Evolutionary conservation across 768 basidiomycete species (phyloP), one percentile per base, ranked within the genome.

Genomic region (Mycena chlorophos): DNA sequence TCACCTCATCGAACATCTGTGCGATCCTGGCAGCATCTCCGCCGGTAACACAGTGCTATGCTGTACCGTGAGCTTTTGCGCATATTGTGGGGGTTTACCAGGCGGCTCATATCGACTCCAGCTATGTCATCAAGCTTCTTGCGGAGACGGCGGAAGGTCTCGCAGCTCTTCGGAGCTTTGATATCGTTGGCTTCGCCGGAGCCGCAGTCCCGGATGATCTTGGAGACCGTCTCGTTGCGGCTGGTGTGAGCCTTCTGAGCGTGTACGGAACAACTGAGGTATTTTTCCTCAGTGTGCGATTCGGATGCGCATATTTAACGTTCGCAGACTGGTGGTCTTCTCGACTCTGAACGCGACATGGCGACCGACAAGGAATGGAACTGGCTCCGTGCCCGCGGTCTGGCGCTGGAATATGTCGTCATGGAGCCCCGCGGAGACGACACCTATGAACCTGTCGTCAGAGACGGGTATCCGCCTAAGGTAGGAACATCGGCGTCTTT

Each of bases 281-380:
- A 26, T 26, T 47, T 16, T 26, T 30, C n/a, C 23, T 47, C 1
- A 22, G 23, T 22, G 0, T 34, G 14, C 22, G 59, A 27, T 29
- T 6, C 14, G 19, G 25, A 22, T 2, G 28, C 23, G 30, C 5
- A 27, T 20, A 34, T 17, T 43, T 53, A 13, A 45, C 22, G 17
- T 50, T 30, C 19, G 20, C 56, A 77, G 63, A 73, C 73, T 46
- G 77, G 74, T 39, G 66, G 67, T 8, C 65, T 82, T 17, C 71
- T 80, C 66, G 79, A 75, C 48, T 82, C 80, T 13, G 70, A 73
- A 48, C 76, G 81, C 29, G 72, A 80, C 54, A 80, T 77, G 52
- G 66, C 65, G 4, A 69, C 60, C 3, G 82, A 85, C 70, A 83
- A 82, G 64, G 76, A 57, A 12, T 85, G 83, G 83, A 81, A 79